Percentiles rank a stretch among this genome's conserved stretches.
These are phyloP conservation scores for Salix viminalis DNA, from an alignment of 345 rosid species.

Conservation along the genomic window DNA sequence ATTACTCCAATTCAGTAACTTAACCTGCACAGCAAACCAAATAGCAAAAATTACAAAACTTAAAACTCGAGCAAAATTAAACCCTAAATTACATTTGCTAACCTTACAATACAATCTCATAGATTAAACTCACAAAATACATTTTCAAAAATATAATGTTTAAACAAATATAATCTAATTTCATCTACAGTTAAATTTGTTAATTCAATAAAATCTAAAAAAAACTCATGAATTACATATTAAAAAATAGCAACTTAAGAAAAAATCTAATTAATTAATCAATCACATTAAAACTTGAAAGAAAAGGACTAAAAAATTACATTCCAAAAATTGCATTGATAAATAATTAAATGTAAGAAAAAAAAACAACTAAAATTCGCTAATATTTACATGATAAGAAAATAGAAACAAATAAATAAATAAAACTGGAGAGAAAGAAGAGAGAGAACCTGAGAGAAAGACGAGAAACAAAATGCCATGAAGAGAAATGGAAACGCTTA, in stretches of 20 bases:
- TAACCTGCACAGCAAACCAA: conserved; percentile 25
- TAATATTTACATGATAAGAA: not conserved
- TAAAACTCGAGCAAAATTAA: not conserved
- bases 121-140: not conserved
- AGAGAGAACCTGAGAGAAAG: conserved; percentile 10
- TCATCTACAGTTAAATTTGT: no score
- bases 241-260: not conserved
- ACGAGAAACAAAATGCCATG: conserved; percentile 24
- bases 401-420: not conserved
- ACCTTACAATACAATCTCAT: not conserved
- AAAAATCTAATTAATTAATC: no score
- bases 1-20: conserved; percentile 12
- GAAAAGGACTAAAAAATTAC: not conserved
- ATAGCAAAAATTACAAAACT: not conserved
- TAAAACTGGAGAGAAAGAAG: not conserved
- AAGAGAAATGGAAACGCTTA: not conserved
- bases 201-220: no score
- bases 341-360: not conserved
- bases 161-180: not conserved
- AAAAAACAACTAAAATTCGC: not conserved
- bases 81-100: not conserved
- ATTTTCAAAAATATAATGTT: not conserved
- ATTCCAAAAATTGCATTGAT: not conserved
- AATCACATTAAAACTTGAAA: no score
- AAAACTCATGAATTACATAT: not conserved